phyloP scores from a whole-genome alignment of 805 yeast genomes.

The Saccharomycopsis capsularis region DNA sequence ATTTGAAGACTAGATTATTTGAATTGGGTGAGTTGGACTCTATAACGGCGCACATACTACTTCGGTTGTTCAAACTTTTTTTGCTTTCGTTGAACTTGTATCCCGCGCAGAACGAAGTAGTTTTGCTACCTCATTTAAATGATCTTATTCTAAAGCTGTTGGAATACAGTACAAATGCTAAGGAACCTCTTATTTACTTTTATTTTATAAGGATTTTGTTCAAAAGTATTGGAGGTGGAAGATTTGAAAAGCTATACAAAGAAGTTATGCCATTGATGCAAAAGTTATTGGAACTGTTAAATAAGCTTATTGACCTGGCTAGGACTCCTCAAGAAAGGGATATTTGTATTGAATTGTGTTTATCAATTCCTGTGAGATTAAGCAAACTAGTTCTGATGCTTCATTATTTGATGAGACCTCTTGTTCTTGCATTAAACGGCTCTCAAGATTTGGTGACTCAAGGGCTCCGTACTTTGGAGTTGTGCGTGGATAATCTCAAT shows the following conservation, averaged over 20 bases:
- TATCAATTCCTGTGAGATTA: conserved; percentile 91
- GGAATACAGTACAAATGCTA: conserved; percentile 72
- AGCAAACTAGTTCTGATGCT: conserved; percentile 92
- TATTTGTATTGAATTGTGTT: conserved; percentile 87
- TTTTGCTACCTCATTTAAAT: conserved; percentile 81
- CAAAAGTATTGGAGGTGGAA: conserved; percentile 93
- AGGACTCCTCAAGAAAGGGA: conserved; percentile 87
- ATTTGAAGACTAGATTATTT: conserved; percentile 63
- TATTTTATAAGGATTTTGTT: conserved; percentile 82
- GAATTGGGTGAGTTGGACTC: conserved; percentile 78
- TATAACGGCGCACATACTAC: conserved; percentile 69
- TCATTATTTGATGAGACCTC: conserved; percentile 80
- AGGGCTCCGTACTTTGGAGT: conserved; percentile 88
- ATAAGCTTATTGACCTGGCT: conserved; percentile 75
- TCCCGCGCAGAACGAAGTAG: conserved; percentile 72
- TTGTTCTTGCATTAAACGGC: conserved; percentile 85
- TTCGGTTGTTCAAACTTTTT: conserved; percentile 82
- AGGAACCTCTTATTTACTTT: conserved; percentile 87
- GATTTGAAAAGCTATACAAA: conserved; percentile 87
- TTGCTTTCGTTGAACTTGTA: conserved; percentile 94
- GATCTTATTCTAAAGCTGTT: conserved; percentile 75
- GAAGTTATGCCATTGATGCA: conserved; percentile 90
- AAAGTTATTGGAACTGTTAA: conserved; percentile 75
- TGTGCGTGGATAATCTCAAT: conserved; percentile 92
- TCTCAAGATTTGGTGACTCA: conserved; percentile 88